A percentile compares a stretch with the other conserved stretches of the same genome.
Evolutionary conservation across 2,329 filamentous ascomycete genomes (phyloP).

Genomic region (Fusarium lateritium): DNA sequence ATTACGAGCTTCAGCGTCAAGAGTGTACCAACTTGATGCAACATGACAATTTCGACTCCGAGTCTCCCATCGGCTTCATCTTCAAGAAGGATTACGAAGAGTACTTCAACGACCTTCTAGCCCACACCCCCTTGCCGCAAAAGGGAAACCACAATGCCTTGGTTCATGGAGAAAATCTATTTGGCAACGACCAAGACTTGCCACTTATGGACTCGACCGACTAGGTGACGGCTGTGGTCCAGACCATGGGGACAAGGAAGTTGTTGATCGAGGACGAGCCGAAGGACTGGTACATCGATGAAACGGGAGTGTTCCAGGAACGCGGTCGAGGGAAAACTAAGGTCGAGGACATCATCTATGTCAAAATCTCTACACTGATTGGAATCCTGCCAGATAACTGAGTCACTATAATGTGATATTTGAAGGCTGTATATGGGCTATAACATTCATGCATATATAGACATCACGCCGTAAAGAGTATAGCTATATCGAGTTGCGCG

Average conservation of each 20-base stretch:
- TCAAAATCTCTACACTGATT: constrained; percentile 14
- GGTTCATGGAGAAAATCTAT: not conserved
- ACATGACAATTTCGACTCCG: constrained; percentile 26
- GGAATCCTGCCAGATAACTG: constrained; percentile 7
- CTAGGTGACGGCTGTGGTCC: constrained; percentile 40
- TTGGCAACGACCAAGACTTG: not conserved
- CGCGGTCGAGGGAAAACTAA: constrained; percentile 21
- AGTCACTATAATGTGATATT: not conserved
- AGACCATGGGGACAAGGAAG: constrained; percentile 21
- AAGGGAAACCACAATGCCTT: not conserved
- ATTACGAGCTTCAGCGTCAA: constrained; percentile 19
- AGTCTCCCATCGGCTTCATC: constrained; percentile 32
- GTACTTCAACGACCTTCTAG: constrained; percentile 17
- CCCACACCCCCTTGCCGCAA: constrained; percentile 6
- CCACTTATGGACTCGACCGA: constrained; percentile 34
- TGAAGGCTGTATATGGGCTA: not conserved
- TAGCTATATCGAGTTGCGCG: not conserved
- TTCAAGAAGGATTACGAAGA: constrained; percentile 39
- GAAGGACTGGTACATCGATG: constrained; percentile 45
- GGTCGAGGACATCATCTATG: constrained; percentile 32
- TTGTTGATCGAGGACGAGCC: constrained; percentile 41
- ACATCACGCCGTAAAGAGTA: not conserved
- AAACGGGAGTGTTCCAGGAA: constrained; percentile 40
- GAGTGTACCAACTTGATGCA: constrained; percentile 11
- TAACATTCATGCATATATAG: not conserved